A percentile compares a stretch with the other conserved stretches of the same genome.
Conservation (phyloP, 495 filamentous ascomycete genomes). For the Chaetomium cochliodes region DNA sequence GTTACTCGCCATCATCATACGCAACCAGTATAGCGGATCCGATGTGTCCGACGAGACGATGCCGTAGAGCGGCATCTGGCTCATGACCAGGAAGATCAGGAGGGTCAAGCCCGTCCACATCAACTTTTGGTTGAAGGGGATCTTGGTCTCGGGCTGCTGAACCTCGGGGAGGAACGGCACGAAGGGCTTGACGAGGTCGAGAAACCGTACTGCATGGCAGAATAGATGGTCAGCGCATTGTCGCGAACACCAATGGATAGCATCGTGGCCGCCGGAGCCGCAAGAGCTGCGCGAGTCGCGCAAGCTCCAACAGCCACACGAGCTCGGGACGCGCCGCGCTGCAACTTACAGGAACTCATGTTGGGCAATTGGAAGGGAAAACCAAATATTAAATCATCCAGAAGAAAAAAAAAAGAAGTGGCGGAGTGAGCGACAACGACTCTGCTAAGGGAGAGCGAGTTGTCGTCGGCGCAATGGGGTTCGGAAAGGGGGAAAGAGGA, state of each 20-base stretch:
- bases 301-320: background rate
- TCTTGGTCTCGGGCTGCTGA: slow-evolving; percentile 91
- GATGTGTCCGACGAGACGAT: slow-evolving; percentile 96
- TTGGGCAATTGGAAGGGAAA: slow-evolving; percentile 44
- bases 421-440: slow-evolving; percentile 43
- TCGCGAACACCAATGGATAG: slow-evolving; percentile 15
- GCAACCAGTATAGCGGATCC: slow-evolving; percentile 98
- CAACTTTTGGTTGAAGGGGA: slow-evolving; percentile 97
- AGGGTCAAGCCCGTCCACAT: slow-evolving; percentile 99
- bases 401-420: slow-evolving; percentile 35
- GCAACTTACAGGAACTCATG: slow-evolving; percentile 58
- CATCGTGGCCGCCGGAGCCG: background rate
- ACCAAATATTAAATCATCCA: slow-evolving; percentile 45
- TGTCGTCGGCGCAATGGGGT: slow-evolving; percentile 42
- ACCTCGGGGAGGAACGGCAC: slow-evolving; percentile 98
- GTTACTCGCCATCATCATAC: slow-evolving; percentile 99
- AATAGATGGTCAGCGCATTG: slow-evolving; percentile 34
- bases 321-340: slow-evolving; percentile 30
- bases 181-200: slow-evolving; percentile 99
- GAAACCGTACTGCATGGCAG: slow-evolving; percentile 78
- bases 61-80: slow-evolving; percentile 96
- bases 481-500: slow-evolving; percentile 38
- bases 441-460: slow-evolving; percentile 32
- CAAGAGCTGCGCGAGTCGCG: background rate
- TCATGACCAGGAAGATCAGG: slow-evolving; percentile 99